A percentile compares a stretch with the other conserved stretches of the same genome.
phyloP scores from a whole-genome alignment of 129 eudicot species.

The Solidago caesia region DNA sequence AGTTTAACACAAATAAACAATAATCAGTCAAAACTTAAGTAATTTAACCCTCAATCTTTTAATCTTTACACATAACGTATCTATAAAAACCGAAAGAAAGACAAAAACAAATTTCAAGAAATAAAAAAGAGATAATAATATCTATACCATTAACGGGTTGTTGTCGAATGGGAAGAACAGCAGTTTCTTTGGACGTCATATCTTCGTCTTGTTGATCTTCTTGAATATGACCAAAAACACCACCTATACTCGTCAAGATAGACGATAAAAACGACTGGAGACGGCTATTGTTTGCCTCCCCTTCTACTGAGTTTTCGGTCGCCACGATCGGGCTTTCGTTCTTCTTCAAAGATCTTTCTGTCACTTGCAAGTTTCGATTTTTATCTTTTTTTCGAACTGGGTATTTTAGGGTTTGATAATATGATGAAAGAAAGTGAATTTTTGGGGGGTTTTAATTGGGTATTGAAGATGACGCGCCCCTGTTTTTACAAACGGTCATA shows the following conservation, averaged over 20 bases:
- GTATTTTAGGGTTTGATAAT: constrained; percentile 29
- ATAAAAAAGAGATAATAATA: too few relatives aligned
- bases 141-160: constrained; percentile 21
- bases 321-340: constrained; percentile 45
- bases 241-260: constrained; percentile 58
- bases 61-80: neutral
- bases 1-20: too few relatives aligned
- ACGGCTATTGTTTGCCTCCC: constrained; percentile 66
- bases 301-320: constrained; percentile 45
- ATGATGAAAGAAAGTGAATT: neutral
- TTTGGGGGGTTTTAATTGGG: constrained; percentile 32
- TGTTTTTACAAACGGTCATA: constrained; percentile 30
- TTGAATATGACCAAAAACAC: constrained; percentile 54
- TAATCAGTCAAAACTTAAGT: too few relatives aligned
- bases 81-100: neutral
- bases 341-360: neutral
- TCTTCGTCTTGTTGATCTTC: constrained; percentile 29
- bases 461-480: constrained; percentile 19
- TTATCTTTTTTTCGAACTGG: neutral
- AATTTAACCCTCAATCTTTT: too few relatives aligned
- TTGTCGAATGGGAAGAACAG: constrained; percentile 27
- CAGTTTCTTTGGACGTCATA: constrained; percentile 32
- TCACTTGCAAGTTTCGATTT: constrained; percentile 1
- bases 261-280: constrained; percentile 60
- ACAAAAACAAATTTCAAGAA: too few relatives aligned